Evolutionary conservation across 306 rosid genomes (phyloP).

Genomic region (Urtica urens): DNA sequence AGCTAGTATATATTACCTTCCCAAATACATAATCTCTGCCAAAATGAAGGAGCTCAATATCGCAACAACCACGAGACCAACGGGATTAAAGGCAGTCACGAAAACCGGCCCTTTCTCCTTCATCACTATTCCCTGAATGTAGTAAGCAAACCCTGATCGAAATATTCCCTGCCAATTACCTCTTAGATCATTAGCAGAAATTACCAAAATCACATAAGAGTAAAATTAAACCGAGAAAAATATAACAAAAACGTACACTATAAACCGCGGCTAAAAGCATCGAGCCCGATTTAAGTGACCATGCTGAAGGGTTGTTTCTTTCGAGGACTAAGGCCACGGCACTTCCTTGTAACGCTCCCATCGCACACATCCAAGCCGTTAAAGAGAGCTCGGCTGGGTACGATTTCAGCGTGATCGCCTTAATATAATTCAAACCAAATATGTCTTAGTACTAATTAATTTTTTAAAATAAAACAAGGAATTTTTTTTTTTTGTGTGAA

Average conservation of each 20-base stretch:
- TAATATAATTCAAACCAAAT: background rate
- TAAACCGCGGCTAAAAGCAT: conserved; percentile 31
- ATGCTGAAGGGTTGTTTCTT: conserved; percentile 30
- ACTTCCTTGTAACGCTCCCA: conserved; percentile 26
- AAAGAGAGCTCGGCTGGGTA: conserved; percentile 48
- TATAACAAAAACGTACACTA: conserved; percentile 21
- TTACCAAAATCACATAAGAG: background rate
- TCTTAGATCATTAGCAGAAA: background rate
- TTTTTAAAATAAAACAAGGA: background rate
- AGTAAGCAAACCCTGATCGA: conserved; percentile 30
- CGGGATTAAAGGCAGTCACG: conserved; percentile 35
- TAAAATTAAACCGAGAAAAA: background rate
- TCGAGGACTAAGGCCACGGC: conserved; percentile 32
- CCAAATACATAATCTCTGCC: conserved; percentile 29
- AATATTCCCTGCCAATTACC: conserved; percentile 33
- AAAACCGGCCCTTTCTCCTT: conserved; percentile 47
- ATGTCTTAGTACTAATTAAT: background rate
- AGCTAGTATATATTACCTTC: conserved; percentile 24
- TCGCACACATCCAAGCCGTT: conserved; percentile 37
- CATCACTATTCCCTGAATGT: conserved; percentile 34
- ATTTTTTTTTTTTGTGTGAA: background rate
- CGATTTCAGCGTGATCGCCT: conserved; percentile 39
- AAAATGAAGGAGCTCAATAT: conserved; percentile 29
- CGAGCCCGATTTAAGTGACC: conserved; percentile 32
- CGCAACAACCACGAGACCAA: conserved; percentile 35